Conservation (phyloP, 2,329 filamentous ascomycete genomes). For the Chaetothyriales sp. region DNA sequence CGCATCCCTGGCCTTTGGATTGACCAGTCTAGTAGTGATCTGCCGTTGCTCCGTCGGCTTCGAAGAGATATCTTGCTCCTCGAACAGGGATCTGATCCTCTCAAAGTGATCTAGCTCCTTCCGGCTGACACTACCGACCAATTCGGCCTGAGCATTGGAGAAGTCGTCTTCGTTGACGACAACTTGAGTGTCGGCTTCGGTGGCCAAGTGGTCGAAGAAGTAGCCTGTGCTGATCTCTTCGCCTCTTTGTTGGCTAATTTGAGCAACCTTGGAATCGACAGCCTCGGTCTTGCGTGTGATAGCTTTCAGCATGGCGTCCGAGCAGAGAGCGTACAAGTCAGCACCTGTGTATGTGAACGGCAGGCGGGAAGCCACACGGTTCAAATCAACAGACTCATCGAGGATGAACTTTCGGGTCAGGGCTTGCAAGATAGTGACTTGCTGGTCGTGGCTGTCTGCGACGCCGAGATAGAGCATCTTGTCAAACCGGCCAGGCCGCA, state of each 20-base stretch:
- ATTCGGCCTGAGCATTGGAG: slow-evolving; percentile 59
- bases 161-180: slow-evolving; percentile 86
- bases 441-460: slow-evolving; percentile 91
- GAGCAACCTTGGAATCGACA: slow-evolving; percentile 69
- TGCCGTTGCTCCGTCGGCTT: slow-evolving; percentile 16
- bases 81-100: slow-evolving; percentile 65
- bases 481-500: slow-evolving; percentile 84
- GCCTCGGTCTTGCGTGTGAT: slow-evolving; percentile 75
- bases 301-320: slow-evolving; percentile 96
- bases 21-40: slow-evolving; percentile 5
- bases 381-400: slow-evolving; percentile 60
- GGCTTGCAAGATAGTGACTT: slow-evolving; percentile 84
- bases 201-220: slow-evolving; percentile 89
- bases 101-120: slow-evolving; percentile 90
- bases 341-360: slow-evolving; percentile 96
- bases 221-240: slow-evolving; percentile 65
- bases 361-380: slow-evolving; percentile 56
- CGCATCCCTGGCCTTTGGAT: slow-evolving; percentile 2
- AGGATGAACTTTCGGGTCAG: slow-evolving; percentile 89
- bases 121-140: slow-evolving; percentile 84
- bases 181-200: slow-evolving; percentile 66
- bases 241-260: slow-evolving; percentile 31
- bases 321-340: slow-evolving; percentile 92
- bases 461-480: slow-evolving; percentile 98
- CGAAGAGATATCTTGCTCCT: slow-evolving; percentile 35